Conservation (phyloP, 139 green algal genomes). For the Coelastrella sp. region DNA sequence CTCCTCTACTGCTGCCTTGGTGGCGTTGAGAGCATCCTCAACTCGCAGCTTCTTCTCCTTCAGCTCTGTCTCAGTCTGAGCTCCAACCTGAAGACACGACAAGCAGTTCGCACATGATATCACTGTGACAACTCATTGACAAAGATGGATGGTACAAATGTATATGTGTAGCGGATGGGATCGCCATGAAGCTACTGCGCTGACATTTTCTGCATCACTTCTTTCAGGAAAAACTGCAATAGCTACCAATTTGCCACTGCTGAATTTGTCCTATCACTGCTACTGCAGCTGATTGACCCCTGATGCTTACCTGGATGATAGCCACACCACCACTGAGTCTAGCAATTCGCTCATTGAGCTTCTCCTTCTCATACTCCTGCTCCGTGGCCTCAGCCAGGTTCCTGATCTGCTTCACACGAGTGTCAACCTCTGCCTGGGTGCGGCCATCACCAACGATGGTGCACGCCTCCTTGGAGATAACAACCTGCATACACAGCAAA, state of each 20-base stretch:
- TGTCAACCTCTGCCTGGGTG: slow-evolving; percentile 85
- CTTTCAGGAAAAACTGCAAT: neutral
- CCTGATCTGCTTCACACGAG: slow-evolving; percentile 96
- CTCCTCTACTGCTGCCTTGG: slow-evolving; percentile 99
- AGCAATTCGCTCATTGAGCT: slow-evolving; percentile 99
- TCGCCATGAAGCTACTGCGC: no score
- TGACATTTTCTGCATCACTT: no score
- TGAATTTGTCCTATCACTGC: no score
- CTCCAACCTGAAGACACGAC: slow-evolving; percentile 86
- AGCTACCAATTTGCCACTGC: no score
- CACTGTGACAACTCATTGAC: no score
- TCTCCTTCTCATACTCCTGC: slow-evolving; percentile 98
- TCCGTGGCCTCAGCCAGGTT: slow-evolving; percentile 87
- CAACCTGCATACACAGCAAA: neutral
- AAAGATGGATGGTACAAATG: no score
- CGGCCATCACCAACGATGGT: slow-evolving; percentile 97
- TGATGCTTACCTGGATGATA: slow-evolving; percentile 92
- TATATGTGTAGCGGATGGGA: no score
- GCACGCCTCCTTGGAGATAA: slow-evolving; percentile 92
- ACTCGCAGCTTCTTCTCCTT: slow-evolving; percentile 99
- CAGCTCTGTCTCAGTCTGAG: slow-evolving; percentile 99
- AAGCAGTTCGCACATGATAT: no score
- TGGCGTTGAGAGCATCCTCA: slow-evolving; percentile 99
- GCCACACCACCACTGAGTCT: slow-evolving; percentile 96
- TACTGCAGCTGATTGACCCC: neutral